Evolutionary conservation across 2,329 filamentous ascomycete genomes (phyloP).

Genomic region (Neofusicoccum laricinum): DNA sequence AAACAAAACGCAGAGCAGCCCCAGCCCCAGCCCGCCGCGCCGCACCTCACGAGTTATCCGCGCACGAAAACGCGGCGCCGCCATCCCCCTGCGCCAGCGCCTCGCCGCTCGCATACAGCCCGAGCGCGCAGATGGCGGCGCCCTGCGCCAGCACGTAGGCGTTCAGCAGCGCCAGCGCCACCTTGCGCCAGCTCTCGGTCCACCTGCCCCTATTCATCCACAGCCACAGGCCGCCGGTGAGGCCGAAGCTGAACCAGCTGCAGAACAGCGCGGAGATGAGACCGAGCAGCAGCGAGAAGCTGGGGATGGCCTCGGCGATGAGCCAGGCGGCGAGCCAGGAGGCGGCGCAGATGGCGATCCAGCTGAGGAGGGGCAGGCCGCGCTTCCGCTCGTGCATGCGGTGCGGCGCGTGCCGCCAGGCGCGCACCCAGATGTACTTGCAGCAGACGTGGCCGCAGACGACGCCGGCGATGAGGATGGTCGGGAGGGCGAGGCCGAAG

Average conservation of each 20-base stretch:
- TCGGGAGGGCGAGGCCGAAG: conserved; percentile 66
- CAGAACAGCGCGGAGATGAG: conserved; percentile 61
- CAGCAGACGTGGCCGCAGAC: conserved; percentile 66
- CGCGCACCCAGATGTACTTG: conserved; percentile 64
- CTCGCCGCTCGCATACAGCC: conserved; percentile 29
- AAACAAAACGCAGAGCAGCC: too few species aligned
- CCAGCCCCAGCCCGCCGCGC: not conserved
- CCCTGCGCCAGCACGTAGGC: conserved; percentile 38
- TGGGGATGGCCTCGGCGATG: conserved; percentile 67
- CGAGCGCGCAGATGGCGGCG: conserved; percentile 22
- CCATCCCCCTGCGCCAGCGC: conserved; percentile 25
- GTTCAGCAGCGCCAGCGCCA: conserved; percentile 45
- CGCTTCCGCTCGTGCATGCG: conserved; percentile 31
- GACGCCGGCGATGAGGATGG: conserved; percentile 69
- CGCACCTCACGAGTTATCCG: conserved; percentile 26
- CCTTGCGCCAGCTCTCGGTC: conserved; percentile 41
- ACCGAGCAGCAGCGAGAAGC: conserved; percentile 65
- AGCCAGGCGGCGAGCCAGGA: conserved; percentile 64
- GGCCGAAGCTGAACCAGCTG: conserved; percentile 62
- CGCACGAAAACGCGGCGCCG: conserved; percentile 30
- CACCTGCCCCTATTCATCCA: conserved; percentile 45
- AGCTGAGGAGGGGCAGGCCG: conserved; percentile 48
- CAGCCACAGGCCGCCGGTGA: conserved; percentile 47
- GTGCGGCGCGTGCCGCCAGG: conserved; percentile 43
- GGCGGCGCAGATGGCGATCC: conserved; percentile 55